These are phyloP conservation scores for Pseudoperonospora humuli DNA, from an alignment of 352 stramenopile species.

Conservation along the genomic window DNA sequence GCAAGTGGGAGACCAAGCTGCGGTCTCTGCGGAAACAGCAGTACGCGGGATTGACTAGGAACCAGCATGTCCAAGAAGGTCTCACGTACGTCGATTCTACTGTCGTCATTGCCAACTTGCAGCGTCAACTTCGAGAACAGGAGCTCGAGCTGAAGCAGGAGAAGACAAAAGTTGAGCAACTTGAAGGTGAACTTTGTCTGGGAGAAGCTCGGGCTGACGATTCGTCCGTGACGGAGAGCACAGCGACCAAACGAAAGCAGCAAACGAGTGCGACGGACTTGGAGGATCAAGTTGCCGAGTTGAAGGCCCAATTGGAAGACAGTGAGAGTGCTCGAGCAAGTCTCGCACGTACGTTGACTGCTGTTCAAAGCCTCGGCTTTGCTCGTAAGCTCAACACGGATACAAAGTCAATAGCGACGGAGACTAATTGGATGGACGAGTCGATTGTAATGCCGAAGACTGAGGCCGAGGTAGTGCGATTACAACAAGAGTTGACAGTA, in stretches of 20 bases:
- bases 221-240: background rate
- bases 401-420: constrained; percentile 1
- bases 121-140: constrained; percentile 21
- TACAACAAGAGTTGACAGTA: constrained; percentile 7
- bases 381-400: constrained; percentile 9
- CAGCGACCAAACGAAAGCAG: constrained; percentile 2
- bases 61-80: constrained; percentile 11
- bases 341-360: constrained; percentile 47
- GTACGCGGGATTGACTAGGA: constrained; percentile 15
- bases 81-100: constrained; percentile 31
- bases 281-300: constrained; percentile 16
- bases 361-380: constrained; percentile 27
- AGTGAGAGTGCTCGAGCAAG: constrained; percentile 62
- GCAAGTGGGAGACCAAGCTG: constrained; percentile 68
- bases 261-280: too few relatives aligned
- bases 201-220: background rate
- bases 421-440: background rate
- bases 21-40: constrained; percentile 45
- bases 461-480: constrained; percentile 11
- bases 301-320: constrained; percentile 49
- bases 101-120: constrained; percentile 33
- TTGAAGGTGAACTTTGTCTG: constrained; percentile 12
- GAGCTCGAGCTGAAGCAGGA: constrained; percentile 21
- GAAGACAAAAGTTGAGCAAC: constrained; percentile 16
- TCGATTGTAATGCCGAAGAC: constrained; percentile 3